A percentile compares a stretch with the other conserved stretches of the same genome.
phyloP scores from a whole-genome alignment of 306 rosid genomes.

The Castanea crenata region DNA sequence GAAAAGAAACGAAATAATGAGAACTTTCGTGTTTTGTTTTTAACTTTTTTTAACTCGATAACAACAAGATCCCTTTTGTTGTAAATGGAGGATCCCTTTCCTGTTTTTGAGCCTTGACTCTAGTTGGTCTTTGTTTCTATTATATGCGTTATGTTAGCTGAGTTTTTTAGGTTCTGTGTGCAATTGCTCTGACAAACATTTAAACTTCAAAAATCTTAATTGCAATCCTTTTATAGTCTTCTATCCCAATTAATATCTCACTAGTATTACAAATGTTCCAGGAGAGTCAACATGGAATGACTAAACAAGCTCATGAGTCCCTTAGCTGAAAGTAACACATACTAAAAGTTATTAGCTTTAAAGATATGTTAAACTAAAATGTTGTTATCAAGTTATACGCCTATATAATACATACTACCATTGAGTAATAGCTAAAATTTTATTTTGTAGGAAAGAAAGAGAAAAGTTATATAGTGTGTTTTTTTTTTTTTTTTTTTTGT shows the following conservation, averaged over 20 bases:
- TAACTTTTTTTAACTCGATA: too few species aligned
- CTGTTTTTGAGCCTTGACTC: too few species aligned
- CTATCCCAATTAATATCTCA: neutral
- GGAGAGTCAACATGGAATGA: neutral
- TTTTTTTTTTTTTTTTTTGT: neutral
- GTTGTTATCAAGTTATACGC: neutral
- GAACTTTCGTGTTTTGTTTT: neutral
- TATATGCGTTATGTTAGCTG: too few species aligned
- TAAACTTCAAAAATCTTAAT: neutral
- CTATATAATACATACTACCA: neutral
- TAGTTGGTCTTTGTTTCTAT: too few species aligned
- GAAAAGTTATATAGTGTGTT: neutral
- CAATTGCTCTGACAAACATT: neutral
- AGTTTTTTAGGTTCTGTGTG: neutral
- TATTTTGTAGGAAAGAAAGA: neutral
- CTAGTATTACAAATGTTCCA: neutral
- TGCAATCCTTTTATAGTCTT: neutral
- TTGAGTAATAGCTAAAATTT: neutral
- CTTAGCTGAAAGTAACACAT: neutral
- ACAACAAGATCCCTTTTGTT: too few species aligned
- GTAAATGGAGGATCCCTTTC: too few species aligned
- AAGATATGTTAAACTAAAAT: neutral
- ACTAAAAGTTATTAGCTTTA: neutral
- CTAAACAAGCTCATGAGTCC: neutral
- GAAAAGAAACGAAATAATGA: neutral